phyloP scores from a whole-genome alignment of 805 yeast genomes.

The Starmerella sirachaensis region DNA sequence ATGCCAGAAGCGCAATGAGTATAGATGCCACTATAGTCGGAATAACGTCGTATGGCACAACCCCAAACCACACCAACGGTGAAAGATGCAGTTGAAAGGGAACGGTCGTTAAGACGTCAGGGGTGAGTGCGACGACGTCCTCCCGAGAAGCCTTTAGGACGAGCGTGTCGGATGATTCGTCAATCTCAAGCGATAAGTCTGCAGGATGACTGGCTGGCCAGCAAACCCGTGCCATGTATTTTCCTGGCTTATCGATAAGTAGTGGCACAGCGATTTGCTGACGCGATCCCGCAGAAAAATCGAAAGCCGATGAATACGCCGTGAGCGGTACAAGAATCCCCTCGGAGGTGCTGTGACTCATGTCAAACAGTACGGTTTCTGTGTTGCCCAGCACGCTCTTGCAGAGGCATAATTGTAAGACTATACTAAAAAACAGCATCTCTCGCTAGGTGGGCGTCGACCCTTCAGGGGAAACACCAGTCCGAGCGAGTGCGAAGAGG shows the following conservation, averaged over 20 bases:
- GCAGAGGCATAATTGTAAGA: no score
- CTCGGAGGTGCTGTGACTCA: neutral
- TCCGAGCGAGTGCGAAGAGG: no score
- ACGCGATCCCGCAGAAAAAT: neutral
- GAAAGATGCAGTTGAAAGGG: conserved; percentile 12
- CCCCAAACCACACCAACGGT: conserved; percentile 6
- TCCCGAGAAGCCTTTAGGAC: conserved; percentile 10
- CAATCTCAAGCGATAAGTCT: conserved; percentile 20
- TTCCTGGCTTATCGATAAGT: conserved; percentile 11
- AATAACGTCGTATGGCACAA: conserved; percentile 13
- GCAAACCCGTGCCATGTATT: conserved; percentile 26
- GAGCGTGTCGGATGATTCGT: conserved; percentile 3
- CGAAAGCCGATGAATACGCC: neutral
- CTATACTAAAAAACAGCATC: no score
- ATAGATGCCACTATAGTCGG: conserved; percentile 6
- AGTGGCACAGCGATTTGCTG: neutral
- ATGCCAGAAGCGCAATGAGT: neutral
- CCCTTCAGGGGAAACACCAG: no score
- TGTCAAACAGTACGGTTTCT: conserved; percentile 6
- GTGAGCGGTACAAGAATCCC: neutral
- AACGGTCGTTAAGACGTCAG: neutral
- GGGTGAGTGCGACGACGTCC: conserved; percentile 7
- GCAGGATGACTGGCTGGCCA: conserved; percentile 30
- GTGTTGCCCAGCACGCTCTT: no score
- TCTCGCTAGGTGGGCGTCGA: no score